These are phyloP conservation scores for maize (Zea mays) DNA, from an alignment of 176 grass and related monocot genomes.

Conservation along the genomic window DNA sequence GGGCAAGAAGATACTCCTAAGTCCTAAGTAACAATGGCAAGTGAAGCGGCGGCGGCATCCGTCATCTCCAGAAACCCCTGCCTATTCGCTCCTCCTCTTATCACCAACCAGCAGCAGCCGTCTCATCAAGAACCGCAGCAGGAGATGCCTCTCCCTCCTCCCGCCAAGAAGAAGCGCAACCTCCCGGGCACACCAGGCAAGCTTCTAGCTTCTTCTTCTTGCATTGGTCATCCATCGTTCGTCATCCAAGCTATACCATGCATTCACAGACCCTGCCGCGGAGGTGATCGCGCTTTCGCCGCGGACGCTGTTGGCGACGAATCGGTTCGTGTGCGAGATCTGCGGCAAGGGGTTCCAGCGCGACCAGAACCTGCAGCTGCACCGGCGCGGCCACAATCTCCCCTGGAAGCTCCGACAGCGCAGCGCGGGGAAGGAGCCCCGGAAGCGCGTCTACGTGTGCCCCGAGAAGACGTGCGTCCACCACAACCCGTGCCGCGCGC, in stretches of 20 bases:
- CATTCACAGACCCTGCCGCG: conserved; percentile 61
- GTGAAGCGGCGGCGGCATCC: conserved; percentile 38
- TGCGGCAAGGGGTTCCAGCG: conserved; percentile 95
- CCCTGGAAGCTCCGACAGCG: conserved; percentile 90
- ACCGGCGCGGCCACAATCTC: conserved; percentile 85
- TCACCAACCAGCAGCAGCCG: conserved; percentile 25
- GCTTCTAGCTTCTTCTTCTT: too few relatives aligned
- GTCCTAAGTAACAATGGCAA: conserved; percentile 39
- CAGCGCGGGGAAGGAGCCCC: conserved; percentile 58
- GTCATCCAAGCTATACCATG: too few relatives aligned
- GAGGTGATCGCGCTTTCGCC: conserved; percentile 90
- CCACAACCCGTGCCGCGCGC: conserved; percentile 76
- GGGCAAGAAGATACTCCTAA: too few relatives aligned
- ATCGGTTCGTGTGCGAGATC: conserved; percentile 94
- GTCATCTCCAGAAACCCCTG: conserved; percentile 48
- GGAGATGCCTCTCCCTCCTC: conserved; percentile 35
- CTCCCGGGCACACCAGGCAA: conserved; percentile 94
- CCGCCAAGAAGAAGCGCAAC: conserved; percentile 89
- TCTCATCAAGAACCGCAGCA: background rate
- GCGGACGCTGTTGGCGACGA: conserved; percentile 73
- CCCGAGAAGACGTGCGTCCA: conserved; percentile 83
- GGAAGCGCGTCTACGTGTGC: conserved; percentile 91
- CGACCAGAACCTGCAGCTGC: conserved; percentile 93
- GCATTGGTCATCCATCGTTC: too few relatives aligned
- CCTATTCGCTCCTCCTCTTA: conserved; percentile 41